Evolutionary conservation across 2,329 filamentous ascomycete species (phyloP), one percentile per base, ranked within the genome.

Genomic region (Neurospora sp.): DNA sequence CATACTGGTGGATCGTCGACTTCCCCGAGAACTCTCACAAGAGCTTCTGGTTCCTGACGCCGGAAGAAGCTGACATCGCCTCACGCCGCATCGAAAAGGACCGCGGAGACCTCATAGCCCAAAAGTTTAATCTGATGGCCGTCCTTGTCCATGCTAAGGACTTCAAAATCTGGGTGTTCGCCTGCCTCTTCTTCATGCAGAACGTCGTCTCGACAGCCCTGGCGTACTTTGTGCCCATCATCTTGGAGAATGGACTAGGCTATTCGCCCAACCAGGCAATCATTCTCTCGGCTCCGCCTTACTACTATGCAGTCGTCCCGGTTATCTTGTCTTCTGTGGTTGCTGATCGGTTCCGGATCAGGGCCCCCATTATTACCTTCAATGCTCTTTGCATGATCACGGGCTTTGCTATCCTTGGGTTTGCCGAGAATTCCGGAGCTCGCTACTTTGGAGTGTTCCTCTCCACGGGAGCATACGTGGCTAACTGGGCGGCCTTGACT

Each of bases 1-100:
- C 88, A 0, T 91, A 88, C 75, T 89, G 88, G 83, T 91, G 89
- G 89, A 90, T 91, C 80, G 82, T 91, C 57, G 88, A 91, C 75
- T 91, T 91, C 72, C 89, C 89, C 0, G 89, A 91, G 73, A 82
- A 87, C 36, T 82, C 87, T 0, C 81, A 87, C 68, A 79, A 79
- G 12, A 88, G 85, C 67, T 85, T 87, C 73, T 81, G 77, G 74
- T 91, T 91, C 75, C 81, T 91, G 28, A 84, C 82, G 2, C 75
- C 82, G 8, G 79, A 83, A 19, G 88, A 91, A 76, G 83, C 85
- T 43, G 77, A 80, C n/a, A 75, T 90, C 3, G 88, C 86, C 1
- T 81, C 87, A 1, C 78, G 80, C 4, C 82, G 88, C 6, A 90
- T 91, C 73, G 80, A 89, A 66, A 80, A 80, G 6, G 89, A 91